Conservation (phyloP, 2,329 filamentous ascomycete genomes). For the Mollisiaceae sp. region DNA sequence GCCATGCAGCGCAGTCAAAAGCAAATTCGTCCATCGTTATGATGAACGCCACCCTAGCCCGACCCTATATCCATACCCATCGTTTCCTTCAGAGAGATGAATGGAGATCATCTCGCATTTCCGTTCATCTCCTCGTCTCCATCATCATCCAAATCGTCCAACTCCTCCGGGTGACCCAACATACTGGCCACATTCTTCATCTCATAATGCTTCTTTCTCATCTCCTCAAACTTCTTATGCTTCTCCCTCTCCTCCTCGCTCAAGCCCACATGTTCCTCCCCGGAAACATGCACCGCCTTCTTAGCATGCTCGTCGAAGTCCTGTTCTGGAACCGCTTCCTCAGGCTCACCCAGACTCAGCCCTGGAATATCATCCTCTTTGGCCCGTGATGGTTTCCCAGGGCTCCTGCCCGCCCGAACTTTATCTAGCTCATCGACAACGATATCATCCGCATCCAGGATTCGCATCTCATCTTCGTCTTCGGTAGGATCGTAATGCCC, state of each 20-base stretch:
- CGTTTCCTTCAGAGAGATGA: conserved; percentile 4
- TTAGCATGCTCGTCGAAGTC: conserved; percentile 47
- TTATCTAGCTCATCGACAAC: conserved; percentile 71
- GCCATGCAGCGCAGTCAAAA: conserved; percentile 2
- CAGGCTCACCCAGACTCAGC: conserved; percentile 89
- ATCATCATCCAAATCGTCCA: conserved; percentile 66
- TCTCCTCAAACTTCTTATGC: conserved; percentile 87
- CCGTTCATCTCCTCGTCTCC: conserved; percentile 53
- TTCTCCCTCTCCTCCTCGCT: conserved; percentile 83
- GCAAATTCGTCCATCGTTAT: not conserved
- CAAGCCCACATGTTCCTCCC: conserved; percentile 61
- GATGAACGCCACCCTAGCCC: not conserved
- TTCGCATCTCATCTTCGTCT: conserved; percentile 72
- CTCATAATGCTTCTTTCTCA: conserved; percentile 97
- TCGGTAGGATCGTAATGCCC: conserved; percentile 89
- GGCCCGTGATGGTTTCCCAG: conserved; percentile 31
- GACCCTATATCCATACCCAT: conserved; percentile 12
- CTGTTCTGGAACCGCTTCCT: conserved; percentile 67
- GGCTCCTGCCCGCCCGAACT: conserved; percentile 29
- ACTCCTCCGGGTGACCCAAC: conserved; percentile 74
- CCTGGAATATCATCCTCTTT: conserved; percentile 85
- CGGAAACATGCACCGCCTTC: conserved; percentile 74
- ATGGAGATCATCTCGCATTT: conserved; percentile 25
- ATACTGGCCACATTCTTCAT: conserved; percentile 94
- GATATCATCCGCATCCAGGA: conserved; percentile 72